Evolutionary conservation across 352 stramenopile genomes (phyloP), one percentile per base, ranked within the genome.

Genomic region (Phytophthora sansomeana): DNA sequence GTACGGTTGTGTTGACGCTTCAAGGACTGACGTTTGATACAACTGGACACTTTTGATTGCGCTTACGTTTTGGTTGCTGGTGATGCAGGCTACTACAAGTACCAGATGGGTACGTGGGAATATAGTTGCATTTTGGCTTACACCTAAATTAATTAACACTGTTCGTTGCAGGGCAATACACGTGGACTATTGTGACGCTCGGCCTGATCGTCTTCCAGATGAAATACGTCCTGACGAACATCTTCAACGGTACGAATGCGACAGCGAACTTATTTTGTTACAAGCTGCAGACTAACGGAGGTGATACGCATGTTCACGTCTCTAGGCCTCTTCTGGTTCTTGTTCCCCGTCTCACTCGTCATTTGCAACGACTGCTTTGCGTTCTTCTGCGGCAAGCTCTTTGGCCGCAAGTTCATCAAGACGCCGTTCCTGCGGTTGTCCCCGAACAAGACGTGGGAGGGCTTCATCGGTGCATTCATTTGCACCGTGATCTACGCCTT

Each of bases 391-490:
- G 89, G 89, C 36, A 94, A 94, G 47, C 54, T 95, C 24, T 91
- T 89, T 69, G 89, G 89, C 14, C 87, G 86, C 43, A 93, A 92
- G 66, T 94, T 99, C 62, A 97, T 99, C 69, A 97, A 97, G 68
- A 79, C 89, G 47, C 80, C 83, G 42, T 96, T 96, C 66, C 57
- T 96, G 58, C 81, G 84, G 9, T 87, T 99, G 49, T 99, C 92
- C 32, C 98, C 98, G 16, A 99, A 99, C 75, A 99, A 99, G 79
- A 99, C 97, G 6, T 99, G 97, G 97, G 98, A 99, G 69, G 98
- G 98, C 3, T 99, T 99, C 63, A 96, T 99, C 28, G 97, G 97
- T 33, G 98, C 96, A 8, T 96, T 97, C 35, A 61, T 99, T 21
- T 98, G 95, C 72, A 99, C 97, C 19, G 79, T 99, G 39, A 77